These are phyloP conservation scores for Nannizzia gypsea DNA, from an alignment of 2,329 filamentous ascomycete genomes.

Conservation along the genomic window DNA sequence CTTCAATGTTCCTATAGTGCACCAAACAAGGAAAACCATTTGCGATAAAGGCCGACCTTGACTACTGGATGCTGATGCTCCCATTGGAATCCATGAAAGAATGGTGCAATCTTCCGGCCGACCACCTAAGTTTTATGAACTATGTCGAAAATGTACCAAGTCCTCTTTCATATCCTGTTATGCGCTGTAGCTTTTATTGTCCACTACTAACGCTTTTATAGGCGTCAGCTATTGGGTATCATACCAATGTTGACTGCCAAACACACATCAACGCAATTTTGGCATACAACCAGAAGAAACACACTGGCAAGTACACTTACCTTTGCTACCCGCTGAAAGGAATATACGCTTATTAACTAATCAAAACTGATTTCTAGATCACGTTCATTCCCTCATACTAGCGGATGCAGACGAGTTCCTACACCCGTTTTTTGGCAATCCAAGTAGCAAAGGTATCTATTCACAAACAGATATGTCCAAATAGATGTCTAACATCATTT, in stretches of 20 bases:
- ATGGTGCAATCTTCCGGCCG: not conserved
- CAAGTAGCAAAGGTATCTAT: not conserved
- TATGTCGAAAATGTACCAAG: not conserved
- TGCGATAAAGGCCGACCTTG: not conserved
- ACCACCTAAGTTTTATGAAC: not conserved
- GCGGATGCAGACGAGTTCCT: not conserved
- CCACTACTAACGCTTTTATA: not conserved
- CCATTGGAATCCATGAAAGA: not conserved
- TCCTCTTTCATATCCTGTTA: not conserved
- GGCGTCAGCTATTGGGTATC: not conserved
- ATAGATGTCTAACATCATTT: not conserved
- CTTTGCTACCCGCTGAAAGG: not conserved
- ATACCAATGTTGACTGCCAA: not conserved
- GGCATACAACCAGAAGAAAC: not conserved
- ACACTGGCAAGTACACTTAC: not conserved
- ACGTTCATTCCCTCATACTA: not conserved
- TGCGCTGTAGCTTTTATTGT: not conserved
- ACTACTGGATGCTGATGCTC: not conserved
- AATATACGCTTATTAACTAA: not conserved
- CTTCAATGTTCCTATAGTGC: not conserved
- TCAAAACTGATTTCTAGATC: not conserved
- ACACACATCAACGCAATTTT: not conserved
- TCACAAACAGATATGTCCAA: not conserved
- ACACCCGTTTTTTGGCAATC: not conserved
- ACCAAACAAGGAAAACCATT: slow-evolving; percentile 1